Evolutionary conservation across 2,329 filamentous ascomycete genomes (phyloP).

Genomic region (Aureobasidium sp.): DNA sequence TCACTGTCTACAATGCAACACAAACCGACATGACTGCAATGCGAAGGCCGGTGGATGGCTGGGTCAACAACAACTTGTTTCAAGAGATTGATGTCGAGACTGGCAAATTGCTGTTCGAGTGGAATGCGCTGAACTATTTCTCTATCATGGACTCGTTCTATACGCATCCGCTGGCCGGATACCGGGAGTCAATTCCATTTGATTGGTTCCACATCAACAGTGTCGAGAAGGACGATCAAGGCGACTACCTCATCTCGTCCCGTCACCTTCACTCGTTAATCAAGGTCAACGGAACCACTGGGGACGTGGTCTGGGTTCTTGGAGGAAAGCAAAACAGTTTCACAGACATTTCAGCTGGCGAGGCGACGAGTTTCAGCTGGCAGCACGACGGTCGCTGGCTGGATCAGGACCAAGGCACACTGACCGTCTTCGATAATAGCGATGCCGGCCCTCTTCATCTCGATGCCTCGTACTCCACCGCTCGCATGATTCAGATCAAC

Average conservation of each 20-base stretch:
- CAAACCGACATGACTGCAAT: constrained; percentile 23
- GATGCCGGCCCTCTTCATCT: constrained; percentile 38
- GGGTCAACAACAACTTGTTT: constrained; percentile 38
- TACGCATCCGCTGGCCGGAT: constrained; percentile 31
- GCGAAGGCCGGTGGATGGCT: constrained; percentile 27
- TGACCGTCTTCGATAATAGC: constrained; percentile 27
- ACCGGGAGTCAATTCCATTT: constrained; percentile 28
- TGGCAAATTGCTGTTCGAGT: constrained; percentile 35
- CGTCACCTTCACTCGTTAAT: constrained; percentile 41
- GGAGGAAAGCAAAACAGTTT: constrained; percentile 17
- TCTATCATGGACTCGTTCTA: constrained; percentile 25
- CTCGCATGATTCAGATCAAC: constrained; percentile 21
- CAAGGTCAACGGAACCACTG: constrained; percentile 37
- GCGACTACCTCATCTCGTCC: constrained; percentile 47
- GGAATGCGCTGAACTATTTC: constrained; percentile 34
- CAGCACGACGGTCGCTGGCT: constrained; percentile 39
- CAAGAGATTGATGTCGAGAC: constrained; percentile 39
- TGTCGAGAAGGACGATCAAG: constrained; percentile 41
- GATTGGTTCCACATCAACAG: constrained; percentile 50
- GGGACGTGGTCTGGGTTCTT: constrained; percentile 44
- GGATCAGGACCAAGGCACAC: constrained; percentile 20
- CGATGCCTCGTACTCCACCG: constrained; percentile 25
- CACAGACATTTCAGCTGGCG: constrained; percentile 14
- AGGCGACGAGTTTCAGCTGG: constrained; percentile 30
- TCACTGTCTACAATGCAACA: constrained; percentile 38